phyloP scores from a whole-genome alignment of 176 grass and related monocot species.

The Themeda triandra region DNA sequence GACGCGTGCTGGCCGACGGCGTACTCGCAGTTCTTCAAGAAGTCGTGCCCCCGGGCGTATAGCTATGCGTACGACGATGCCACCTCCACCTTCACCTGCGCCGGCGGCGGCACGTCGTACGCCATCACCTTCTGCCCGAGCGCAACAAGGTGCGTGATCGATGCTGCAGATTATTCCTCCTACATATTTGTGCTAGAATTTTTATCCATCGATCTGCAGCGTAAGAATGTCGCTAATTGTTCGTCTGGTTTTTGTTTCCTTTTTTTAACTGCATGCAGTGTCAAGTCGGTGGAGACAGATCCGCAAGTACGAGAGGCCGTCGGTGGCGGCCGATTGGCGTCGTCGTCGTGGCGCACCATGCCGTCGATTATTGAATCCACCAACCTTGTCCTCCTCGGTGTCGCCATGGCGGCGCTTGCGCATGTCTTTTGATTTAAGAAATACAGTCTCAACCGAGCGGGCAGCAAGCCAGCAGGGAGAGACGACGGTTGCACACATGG shows the following conservation, averaged over 20 bases:
- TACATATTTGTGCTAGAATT: not conserved
- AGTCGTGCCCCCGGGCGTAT: constrained; percentile 57
- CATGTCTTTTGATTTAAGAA: not conserved
- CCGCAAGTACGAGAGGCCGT: constrained; percentile 16
- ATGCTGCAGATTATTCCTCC: not conserved
- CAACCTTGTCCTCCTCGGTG: not conserved
- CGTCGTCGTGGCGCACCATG: not conserved
- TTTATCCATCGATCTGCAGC: not conserved
- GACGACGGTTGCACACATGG: not conserved
- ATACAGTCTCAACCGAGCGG: not conserved
- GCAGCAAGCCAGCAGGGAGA: no score
- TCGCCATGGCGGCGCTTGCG: not conserved
- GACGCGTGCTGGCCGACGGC: constrained; percentile 46
- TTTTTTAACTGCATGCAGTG: constrained; percentile 17
- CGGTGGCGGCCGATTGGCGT: not conserved
- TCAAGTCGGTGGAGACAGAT: constrained; percentile 35
- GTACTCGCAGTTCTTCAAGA: constrained; percentile 77
- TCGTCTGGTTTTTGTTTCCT: not conserved
- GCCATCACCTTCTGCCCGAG: constrained; percentile 72
- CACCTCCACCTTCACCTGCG: constrained; percentile 62
- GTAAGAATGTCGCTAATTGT: not conserved
- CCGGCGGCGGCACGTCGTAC: constrained; percentile 36
- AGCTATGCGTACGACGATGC: constrained; percentile 70
- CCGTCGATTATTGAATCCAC: not conserved
- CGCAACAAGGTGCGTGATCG: constrained; percentile 27